These are phyloP conservation scores for Exophiala sideris DNA, from an alignment of 2,329 filamentous ascomycete species.

Conservation along the genomic window DNA sequence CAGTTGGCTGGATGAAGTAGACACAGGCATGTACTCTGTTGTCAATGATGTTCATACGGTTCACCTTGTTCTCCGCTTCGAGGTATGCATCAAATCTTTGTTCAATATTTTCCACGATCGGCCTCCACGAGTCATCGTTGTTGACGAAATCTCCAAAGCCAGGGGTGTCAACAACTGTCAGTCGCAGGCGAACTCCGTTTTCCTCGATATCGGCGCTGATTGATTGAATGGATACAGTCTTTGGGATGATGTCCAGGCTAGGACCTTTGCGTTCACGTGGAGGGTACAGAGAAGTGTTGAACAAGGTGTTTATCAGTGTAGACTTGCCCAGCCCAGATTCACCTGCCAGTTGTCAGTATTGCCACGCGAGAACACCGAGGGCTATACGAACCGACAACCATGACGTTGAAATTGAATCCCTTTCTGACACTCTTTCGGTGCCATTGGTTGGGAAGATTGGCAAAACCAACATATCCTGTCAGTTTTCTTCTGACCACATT, in stretches of 20 bases:
- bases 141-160: conserved; percentile 99
- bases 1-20: conserved; percentile 99
- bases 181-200: conserved; percentile 89
- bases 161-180: conserved; percentile 96
- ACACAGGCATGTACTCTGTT: conserved; percentile 98
- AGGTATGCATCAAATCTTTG: conserved; percentile 97
- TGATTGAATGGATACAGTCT: conserved; percentile 92
- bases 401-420: conserved; percentile 99
- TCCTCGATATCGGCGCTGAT: conserved; percentile 97
- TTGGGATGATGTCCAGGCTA: conserved; percentile 96
- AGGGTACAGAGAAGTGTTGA: conserved; percentile 98
- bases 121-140: conserved; percentile 99
- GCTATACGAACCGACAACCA: conserved; percentile 88
- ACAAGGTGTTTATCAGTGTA: conserved; percentile 96
- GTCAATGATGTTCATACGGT: conserved; percentile 99
- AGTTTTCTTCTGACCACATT: conserved; percentile 98
- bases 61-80: conserved; percentile 99
- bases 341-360: conserved; percentile 55
- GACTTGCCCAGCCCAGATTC: conserved; percentile 99
- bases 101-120: conserved; percentile 99
- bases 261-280: conserved; percentile 98
- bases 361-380: not conserved
- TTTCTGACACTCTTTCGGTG: conserved; percentile 99
- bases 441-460: conserved; percentile 99
- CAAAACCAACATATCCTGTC: conserved; percentile 97